Evolutionary conservation across 495 filamentous ascomycete species (phyloP).

Genomic region (Aspergillus homomorphus): DNA sequence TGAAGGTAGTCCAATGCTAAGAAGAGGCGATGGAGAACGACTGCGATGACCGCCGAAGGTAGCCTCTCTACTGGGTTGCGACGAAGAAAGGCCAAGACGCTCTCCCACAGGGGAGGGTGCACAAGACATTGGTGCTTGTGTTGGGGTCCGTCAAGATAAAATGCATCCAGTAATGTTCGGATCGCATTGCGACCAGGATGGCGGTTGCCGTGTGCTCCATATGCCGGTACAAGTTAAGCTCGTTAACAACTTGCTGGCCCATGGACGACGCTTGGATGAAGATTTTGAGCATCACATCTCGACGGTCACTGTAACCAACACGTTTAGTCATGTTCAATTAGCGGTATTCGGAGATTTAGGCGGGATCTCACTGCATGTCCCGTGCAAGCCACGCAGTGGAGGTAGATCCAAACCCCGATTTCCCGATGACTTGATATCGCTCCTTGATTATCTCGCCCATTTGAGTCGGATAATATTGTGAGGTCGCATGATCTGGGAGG

Average conservation of each 20-base stretch:
- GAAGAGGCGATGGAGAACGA: conserved; percentile 23
- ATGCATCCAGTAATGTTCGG: conserved; percentile 33
- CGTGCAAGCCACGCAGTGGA: too few species aligned
- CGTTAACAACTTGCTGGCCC: conserved; percentile 29
- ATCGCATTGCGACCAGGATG: conserved; percentile 26
- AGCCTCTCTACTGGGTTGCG: conserved; percentile 29
- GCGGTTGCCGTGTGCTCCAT: conserved; percentile 16
- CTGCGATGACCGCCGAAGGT: conserved; percentile 17
- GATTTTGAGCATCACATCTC: conserved; percentile 36
- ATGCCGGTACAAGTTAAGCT: conserved; percentile 32
- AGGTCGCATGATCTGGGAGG: too few species aligned
- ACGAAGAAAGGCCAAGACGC: conserved; percentile 32
- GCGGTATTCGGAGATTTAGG: too few species aligned
- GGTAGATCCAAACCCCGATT: too few species aligned
- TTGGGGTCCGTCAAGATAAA: conserved; percentile 30
- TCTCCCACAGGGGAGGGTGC: conserved; percentile 42
- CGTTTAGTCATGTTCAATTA: too few species aligned
- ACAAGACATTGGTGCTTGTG: conserved; percentile 42
- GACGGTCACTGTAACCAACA: conserved; percentile 19
- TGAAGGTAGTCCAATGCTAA: background rate
- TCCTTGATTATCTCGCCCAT: too few species aligned
- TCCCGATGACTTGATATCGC: too few species aligned
- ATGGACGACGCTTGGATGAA: conserved; percentile 27
- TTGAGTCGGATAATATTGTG: too few species aligned
- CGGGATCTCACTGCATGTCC: too few species aligned